phyloP scores from a whole-genome alignment of 768 basidiomycete species.

The Trametes cubensis region DNA sequence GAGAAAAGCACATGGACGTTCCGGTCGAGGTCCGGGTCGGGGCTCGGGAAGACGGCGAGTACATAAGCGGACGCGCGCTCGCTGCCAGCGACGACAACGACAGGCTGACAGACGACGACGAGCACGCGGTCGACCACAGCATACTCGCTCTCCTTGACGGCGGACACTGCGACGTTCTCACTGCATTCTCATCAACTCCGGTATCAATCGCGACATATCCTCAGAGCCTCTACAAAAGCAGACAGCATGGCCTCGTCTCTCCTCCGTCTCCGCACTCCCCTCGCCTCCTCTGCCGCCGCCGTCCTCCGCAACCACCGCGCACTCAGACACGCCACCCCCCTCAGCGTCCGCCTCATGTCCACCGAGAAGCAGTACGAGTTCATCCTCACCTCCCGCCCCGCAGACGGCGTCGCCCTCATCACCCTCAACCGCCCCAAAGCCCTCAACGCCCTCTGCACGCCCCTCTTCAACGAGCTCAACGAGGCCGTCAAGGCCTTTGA shows the following conservation, averaged over 20 bases:
- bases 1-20: constrained; percentile 6
- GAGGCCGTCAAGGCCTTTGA: constrained; percentile 73
- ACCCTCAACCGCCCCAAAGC: constrained; percentile 90
- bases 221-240: background rate
- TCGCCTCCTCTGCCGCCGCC: constrained; percentile 14
- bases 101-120: constrained; percentile 1
- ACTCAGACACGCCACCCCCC: constrained; percentile 5
- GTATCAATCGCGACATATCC: background rate
- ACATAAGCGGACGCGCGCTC: background rate
- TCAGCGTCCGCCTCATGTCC: constrained; percentile 47
- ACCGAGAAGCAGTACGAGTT: constrained; percentile 53
- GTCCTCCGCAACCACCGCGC: constrained; percentile 17
- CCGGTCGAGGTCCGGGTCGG: background rate
- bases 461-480: constrained; percentile 83
- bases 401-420: constrained; percentile 73
- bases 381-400: constrained; percentile 70
- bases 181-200: background rate
- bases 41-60: background rate
- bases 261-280: constrained; percentile 11
- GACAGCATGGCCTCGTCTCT: constrained; percentile 7
- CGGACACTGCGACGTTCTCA: background rate
- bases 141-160: background rate
- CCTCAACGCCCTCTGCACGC: constrained; percentile 82
- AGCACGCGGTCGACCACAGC: constrained; percentile 3
- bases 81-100: constrained; percentile 6